phyloP scores from a whole-genome alignment of 2,329 filamentous ascomycete genomes.

The Rhinocladiella mackenziei region DNA sequence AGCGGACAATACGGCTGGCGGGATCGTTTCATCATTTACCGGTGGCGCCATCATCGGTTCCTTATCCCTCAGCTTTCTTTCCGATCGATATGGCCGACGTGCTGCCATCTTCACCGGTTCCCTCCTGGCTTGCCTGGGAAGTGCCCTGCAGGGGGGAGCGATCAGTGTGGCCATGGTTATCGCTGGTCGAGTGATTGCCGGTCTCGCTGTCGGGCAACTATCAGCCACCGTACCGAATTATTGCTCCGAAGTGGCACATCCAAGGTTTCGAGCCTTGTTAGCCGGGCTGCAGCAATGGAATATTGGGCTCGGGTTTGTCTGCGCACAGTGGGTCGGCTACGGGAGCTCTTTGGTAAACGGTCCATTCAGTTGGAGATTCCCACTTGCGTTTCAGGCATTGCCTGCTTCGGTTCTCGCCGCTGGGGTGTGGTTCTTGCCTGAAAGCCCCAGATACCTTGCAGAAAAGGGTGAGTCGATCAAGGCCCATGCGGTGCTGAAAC shows the following conservation, averaged over 20 bases:
- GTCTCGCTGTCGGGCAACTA: constrained; percentile 48
- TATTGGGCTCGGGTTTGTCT: constrained; percentile 42
- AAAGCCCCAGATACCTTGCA: constrained; percentile 28
- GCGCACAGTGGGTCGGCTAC: constrained; percentile 37
- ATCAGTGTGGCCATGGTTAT: constrained; percentile 45
- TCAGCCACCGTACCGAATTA: constrained; percentile 48
- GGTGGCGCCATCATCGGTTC: constrained; percentile 41
- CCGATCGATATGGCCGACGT: constrained; percentile 35
- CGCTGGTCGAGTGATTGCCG: constrained; percentile 49
- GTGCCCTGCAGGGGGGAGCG: constrained; percentile 38
- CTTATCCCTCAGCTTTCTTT: constrained; percentile 33
- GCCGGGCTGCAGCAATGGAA: constrained; percentile 46
- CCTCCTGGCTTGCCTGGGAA: constrained; percentile 34
- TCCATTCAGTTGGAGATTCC: constrained; percentile 36
- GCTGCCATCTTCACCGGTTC: constrained; percentile 36
- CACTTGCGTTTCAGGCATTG: constrained; percentile 36
- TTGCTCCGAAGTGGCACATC: constrained; percentile 42
- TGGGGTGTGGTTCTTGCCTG: constrained; percentile 36
- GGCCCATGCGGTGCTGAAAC: constrained; percentile 35
- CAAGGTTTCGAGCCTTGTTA: constrained; percentile 39
- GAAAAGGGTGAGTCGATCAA: constrained; percentile 7
- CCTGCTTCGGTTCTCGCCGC: constrained; percentile 38
- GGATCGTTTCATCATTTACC: constrained; percentile 41
- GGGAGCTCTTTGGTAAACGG: constrained; percentile 32
- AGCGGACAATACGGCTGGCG: constrained; percentile 36